phyloP scores from a whole-genome alignment of 2,329 filamentous ascomycete genomes.

The Nemania sp. region DNA sequence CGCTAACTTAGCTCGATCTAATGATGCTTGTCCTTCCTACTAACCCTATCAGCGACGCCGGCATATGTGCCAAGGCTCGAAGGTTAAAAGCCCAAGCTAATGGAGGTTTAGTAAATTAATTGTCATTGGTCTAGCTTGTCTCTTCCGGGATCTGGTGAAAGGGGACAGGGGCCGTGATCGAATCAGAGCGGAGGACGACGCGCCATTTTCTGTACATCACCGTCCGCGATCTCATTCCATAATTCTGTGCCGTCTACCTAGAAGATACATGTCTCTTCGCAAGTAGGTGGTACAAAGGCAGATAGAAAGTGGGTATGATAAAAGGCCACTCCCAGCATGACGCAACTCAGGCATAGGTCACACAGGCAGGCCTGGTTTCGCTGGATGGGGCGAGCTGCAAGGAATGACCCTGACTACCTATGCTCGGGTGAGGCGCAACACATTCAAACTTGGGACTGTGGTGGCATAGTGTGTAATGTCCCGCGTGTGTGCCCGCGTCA shows the following conservation, averaged over 20 bases:
- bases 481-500: conserved; percentile 15
- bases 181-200: conserved; percentile 38
- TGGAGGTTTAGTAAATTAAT: conserved; percentile 27
- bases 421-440: conserved; percentile 6
- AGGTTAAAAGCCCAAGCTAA: conserved; percentile 21
- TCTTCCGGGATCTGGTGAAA: conserved; percentile 19
- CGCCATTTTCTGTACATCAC: conserved; percentile 42
- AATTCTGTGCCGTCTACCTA: conserved; percentile 22
- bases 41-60: conserved; percentile 23
- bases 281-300: conserved; percentile 4
- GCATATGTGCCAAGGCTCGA: conserved; percentile 29
- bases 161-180: conserved; percentile 21
- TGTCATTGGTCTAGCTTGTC: conserved; percentile 28
- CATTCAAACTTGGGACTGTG: background rate
- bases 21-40: conserved; percentile 36
- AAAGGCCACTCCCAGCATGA: conserved; percentile 15
- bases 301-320: conserved; percentile 2
- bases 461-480: conserved; percentile 7
- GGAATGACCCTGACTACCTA: conserved; percentile 20
- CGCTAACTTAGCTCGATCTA: conserved; percentile 44
- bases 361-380: conserved; percentile 9
- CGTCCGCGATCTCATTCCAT: conserved; percentile 33
- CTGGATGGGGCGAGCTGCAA: conserved; percentile 17
- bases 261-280: background rate
- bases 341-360: conserved; percentile 12